Percentiles rank a stretch among this genome's conserved stretches.
Conservation (phyloP, 257 asterid species). For the Galeopsis tetrahit region DNA sequence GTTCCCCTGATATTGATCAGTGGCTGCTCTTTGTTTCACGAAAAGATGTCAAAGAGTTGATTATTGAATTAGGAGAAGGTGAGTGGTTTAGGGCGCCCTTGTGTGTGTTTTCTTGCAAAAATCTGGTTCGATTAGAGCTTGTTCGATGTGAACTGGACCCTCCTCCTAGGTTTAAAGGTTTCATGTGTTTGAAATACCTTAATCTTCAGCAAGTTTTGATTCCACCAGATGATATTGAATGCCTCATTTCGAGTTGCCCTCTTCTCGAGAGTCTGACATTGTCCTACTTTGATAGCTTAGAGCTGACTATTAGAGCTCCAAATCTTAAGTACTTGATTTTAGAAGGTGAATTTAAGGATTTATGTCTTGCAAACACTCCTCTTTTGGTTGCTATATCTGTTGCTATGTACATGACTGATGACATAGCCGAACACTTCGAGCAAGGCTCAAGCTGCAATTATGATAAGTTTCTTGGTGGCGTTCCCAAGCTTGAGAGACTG, state of each 20-base stretch:
- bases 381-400: slow-evolving; percentile 58
- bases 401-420: slow-evolving; percentile 84
- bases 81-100: slow-evolving; percentile 88
- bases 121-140: slow-evolving; percentile 71
- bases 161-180: slow-evolving; percentile 76
- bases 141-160: slow-evolving; percentile 72
- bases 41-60: slow-evolving; percentile 68
- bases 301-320: slow-evolving; percentile 75
- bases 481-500: slow-evolving; percentile 78
- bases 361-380: slow-evolving; percentile 74
- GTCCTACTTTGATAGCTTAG: slow-evolving; percentile 73
- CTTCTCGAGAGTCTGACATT: slow-evolving; percentile 75
- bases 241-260: slow-evolving; percentile 83
- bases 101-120: slow-evolving; percentile 63
- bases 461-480: slow-evolving; percentile 80
- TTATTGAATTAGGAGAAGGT: slow-evolving; percentile 72
- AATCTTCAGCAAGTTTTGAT: slow-evolving; percentile 73
- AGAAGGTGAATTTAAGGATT: slow-evolving; percentile 92
- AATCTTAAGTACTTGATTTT: slow-evolving; percentile 73
- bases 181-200: slow-evolving; percentile 63
- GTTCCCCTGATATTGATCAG: slow-evolving; percentile 71
- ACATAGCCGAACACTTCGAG: slow-evolving; percentile 69
- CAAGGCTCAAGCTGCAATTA: slow-evolving; percentile 79
- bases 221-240: slow-evolving; percentile 67
- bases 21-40: slow-evolving; percentile 91